Evolutionary conservation across 768 basidiomycete species (phyloP), one percentile per base, ranked within the genome.

Genomic region (Lyophyllum semitale): DNA sequence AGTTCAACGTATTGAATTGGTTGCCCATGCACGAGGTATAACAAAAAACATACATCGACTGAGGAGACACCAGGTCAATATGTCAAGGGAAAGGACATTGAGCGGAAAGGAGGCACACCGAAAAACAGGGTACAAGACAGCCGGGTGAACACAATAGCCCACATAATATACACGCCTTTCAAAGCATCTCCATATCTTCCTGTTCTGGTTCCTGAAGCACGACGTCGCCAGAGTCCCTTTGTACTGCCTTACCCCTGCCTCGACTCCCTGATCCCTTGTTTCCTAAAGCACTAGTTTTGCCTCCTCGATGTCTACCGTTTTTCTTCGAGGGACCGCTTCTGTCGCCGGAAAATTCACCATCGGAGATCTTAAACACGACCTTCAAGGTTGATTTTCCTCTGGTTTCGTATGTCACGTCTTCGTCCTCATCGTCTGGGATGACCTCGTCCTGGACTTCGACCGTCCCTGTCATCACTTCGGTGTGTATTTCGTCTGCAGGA

Each of bases 391-490:
- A 91, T 67, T 93, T 93, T 55, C 79, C 78, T 47, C 91, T 80
- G 20, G 83, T 85, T 58, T 81, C 80, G 59, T 90, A 84, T 20
- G 77, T 77, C 52, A 82, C 73, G 54, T 84, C 87, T 55, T 92
- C 86, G 47, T 88, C 85, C 41, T 88, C 85, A 59, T 89, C 84
- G 1, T 83, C 84, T 0, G 91, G 93, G 18, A 88, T 66, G 8
- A 95, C 64, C 71, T 95, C 94, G 59, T 96, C 94, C 57, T 83
- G 79, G 17, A 93, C 83, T 59, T 85, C 83, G 30, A 88, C 78
- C 0, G 89, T 88, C 4, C 87, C 87, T 0, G 91, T 93, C 8
- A 74, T 75, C 13, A 88, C 73, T 53, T 87, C 79, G 22, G 78
- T 79, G 38, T 78, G 76, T 4, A 91, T 82, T 53, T 91, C 88